Conservation (phyloP, 1,284 basidiomycete genomes). For the Hemileia vastatrix region DNA sequence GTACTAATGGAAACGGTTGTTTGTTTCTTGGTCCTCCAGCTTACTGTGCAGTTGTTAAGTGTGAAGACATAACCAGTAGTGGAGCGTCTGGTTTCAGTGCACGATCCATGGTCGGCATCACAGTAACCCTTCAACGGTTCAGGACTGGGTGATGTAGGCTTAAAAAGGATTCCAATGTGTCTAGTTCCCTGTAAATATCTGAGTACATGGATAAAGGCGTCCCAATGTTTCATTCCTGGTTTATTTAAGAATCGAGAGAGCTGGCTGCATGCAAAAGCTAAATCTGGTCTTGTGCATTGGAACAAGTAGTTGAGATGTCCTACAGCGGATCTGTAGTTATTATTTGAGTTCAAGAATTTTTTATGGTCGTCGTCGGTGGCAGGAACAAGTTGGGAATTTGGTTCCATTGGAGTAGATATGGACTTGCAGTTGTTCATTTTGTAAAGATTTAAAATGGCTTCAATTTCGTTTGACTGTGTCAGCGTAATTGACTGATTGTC, state of each 20-base stretch:
- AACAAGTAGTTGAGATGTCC: neutral
- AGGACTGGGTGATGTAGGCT: too few species aligned
- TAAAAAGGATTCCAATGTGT: neutral
- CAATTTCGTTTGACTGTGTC: too few species aligned
- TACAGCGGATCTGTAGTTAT: too few species aligned
- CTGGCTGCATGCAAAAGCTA: neutral
- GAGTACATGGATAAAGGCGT: neutral
- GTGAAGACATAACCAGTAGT: neutral
- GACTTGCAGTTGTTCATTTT: too few species aligned
- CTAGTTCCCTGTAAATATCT: neutral
- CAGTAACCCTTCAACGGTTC: neutral
- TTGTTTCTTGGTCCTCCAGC: neutral
- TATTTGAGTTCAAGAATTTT: too few species aligned
- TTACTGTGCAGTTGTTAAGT: neutral
- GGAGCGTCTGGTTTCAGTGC: neutral
- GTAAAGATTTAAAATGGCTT: too few species aligned
- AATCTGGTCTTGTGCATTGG: neutral
- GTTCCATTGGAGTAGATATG: too few species aligned
- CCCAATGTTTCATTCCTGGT: neutral
- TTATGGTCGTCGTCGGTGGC: too few species aligned
- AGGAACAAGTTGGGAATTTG: too few species aligned
- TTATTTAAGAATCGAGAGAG: neutral
- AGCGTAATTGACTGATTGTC: too few species aligned
- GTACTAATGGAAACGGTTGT: neutral
- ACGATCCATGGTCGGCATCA: neutral